Evolutionary conservation across 768 basidiomycete genomes (phyloP).

Genomic region (Boletus edulis): DNA sequence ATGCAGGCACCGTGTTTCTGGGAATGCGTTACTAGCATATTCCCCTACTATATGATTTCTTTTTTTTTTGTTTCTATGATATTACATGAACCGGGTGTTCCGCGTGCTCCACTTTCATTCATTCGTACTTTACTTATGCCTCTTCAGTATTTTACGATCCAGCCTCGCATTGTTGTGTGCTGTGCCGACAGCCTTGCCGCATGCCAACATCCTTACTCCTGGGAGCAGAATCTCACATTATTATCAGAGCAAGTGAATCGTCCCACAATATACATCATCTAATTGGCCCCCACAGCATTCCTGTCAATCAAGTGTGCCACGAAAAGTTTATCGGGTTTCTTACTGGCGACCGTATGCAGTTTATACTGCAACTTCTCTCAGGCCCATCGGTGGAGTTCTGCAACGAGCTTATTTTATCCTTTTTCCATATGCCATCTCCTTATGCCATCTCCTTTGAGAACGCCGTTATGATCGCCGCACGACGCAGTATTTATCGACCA

Average conservation of each 20-base stretch:
- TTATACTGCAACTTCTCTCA: no score
- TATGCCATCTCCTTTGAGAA: background rate
- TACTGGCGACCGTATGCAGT: background rate
- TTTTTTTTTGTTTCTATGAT: slow-evolving; percentile 6
- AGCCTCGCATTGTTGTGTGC: background rate
- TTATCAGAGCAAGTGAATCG: no score
- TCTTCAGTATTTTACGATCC: slow-evolving; percentile 10
- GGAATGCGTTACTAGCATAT: background rate
- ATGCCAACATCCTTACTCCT: no score
- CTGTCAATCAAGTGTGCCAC: no score
- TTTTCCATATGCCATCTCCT: background rate
- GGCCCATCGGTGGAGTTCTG: no score
- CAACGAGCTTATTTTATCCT: background rate
- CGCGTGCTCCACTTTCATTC: slow-evolving; percentile 8
- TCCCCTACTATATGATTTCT: background rate
- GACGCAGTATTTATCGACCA: slow-evolving; percentile 9
- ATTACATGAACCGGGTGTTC: background rate
- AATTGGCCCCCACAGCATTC: no score
- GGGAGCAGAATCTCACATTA: no score
- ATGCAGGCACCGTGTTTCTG: background rate
- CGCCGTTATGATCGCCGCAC: background rate
- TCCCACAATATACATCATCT: no score
- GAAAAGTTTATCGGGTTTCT: background rate
- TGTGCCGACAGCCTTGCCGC: no score
- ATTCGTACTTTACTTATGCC: slow-evolving; percentile 4